Evolutionary conservation across 441 rosid species (phyloP).

Genomic region (Jatropha podagrica): DNA sequence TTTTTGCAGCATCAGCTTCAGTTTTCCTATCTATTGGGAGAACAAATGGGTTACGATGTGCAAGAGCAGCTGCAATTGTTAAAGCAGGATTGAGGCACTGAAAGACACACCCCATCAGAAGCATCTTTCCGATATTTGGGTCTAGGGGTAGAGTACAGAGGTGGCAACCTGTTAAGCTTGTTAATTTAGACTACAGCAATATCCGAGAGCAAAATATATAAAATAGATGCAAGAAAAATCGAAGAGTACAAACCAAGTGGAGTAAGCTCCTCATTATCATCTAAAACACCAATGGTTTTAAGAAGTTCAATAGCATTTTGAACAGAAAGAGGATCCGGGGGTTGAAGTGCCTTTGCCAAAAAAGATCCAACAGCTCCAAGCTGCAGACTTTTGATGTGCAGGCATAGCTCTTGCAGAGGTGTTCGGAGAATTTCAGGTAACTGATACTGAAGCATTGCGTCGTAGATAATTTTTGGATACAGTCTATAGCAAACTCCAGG

Average conservation of each 20-base stretch:
- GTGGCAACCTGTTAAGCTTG: constrained; percentile 59
- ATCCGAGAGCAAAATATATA: constrained; percentile 16
- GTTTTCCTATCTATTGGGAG: constrained; percentile 80
- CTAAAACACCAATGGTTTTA: constrained; percentile 85
- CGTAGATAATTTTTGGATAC: constrained; percentile 79
- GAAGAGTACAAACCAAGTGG: constrained; percentile 66
- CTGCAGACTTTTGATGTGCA: constrained; percentile 89
- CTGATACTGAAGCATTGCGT: constrained; percentile 80
- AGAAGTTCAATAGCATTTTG: constrained; percentile 96
- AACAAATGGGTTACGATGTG: constrained; percentile 88
- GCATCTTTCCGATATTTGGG: constrained; percentile 97
- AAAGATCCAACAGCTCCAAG: constrained; percentile 83
- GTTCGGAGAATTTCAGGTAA: constrained; percentile 94
- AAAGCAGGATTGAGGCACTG: constrained; percentile 93
- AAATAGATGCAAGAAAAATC: background rate
- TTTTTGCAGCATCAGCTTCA: constrained; percentile 86
- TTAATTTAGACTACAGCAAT: constrained; percentile 19
- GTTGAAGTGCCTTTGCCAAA: constrained; percentile 95
- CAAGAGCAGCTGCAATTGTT: constrained; percentile 95
- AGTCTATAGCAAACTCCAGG: constrained; percentile 91
- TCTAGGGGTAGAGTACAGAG: constrained; percentile 84
- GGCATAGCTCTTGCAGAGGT: constrained; percentile 89
- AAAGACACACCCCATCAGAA: constrained; percentile 88
- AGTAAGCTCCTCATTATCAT: constrained; percentile 84
- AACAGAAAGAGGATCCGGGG: constrained; percentile 92